Evolutionary conservation across 306 rosid genomes (phyloP).

Genomic region (Quercus glauca): DNA sequence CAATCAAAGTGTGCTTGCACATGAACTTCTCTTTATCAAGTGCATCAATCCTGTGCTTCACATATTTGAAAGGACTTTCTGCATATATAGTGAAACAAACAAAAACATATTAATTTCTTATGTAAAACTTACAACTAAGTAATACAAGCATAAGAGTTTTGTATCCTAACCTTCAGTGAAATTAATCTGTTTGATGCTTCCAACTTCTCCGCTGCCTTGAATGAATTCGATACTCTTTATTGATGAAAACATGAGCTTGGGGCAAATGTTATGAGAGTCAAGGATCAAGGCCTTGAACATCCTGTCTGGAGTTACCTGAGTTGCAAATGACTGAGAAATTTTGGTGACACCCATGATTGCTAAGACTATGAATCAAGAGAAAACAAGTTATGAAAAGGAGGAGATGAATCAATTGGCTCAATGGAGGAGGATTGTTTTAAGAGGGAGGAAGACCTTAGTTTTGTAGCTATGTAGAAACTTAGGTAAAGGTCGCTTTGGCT

Average conservation of each 20-base stretch:
- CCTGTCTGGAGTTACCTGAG: conserved; percentile 46
- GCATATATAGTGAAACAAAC: not conserved
- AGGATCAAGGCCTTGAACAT: conserved; percentile 56
- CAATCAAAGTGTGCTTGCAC: conserved; percentile 39
- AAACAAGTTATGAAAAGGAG: not conserved
- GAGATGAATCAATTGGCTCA: not conserved
- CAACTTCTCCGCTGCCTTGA: conserved; percentile 41
- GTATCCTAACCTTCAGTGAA: conserved; percentile 36
- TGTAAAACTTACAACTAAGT: not conserved
- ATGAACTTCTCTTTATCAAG: conserved; percentile 34
- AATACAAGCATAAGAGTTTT: not conserved
- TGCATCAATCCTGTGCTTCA: conserved; percentile 43
- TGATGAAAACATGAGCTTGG: conserved; percentile 41
- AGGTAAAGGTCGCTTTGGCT: not conserved
- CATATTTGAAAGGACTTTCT: conserved; percentile 34
- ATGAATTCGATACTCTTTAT: conserved; percentile 46
- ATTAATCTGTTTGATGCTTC: conserved; percentile 47
- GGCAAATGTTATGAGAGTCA: conserved; percentile 43
- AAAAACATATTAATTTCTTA: not conserved
- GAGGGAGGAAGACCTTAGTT: not conserved
- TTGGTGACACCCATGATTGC: conserved; percentile 29
- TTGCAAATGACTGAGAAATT: conserved; percentile 24
- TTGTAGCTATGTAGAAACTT: not conserved
- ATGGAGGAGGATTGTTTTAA: not conserved
- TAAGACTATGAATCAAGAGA: not conserved